Evolutionary conservation across 108 stramenopile species (phyloP), one percentile per base, ranked within the genome.

Genomic region (Mediolabrus comicus): DNA sequence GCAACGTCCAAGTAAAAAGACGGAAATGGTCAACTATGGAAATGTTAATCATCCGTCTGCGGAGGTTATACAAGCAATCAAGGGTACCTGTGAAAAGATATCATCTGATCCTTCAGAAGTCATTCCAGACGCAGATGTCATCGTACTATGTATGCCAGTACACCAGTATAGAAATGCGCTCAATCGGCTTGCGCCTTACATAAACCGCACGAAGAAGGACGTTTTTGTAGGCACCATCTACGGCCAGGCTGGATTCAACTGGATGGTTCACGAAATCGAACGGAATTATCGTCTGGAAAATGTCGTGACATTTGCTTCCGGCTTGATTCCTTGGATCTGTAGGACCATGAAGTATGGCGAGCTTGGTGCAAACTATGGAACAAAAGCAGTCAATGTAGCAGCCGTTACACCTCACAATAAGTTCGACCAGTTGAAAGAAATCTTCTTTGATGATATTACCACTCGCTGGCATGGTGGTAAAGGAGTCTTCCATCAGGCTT

Each of bases 251-350:
- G 79, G 79, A 3, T 84, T 80, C 34, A 76, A 80, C 51, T 84
- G 83, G 83, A 84, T 84, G 83, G 79, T 84, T 6, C 83, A 84
- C 31, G 83, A 80, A 30, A 43, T 67, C 17, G 83, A 84, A 46
- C 52, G 59, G 11, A 34, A 62, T 16, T 51, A 58, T 25, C 19
- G 35, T 11, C 49, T 80, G 10, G 74, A 28, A 11, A 84, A 84
- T 58, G 51, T 79, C 9, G 65, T 67, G 22, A 26, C 75, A 19
- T 84, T 80, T 64, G 83, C 83, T 52, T 26, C 72, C 33, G 83
- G 83, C 5, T 32, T 79, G 38, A 84, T 84, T 53, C 83, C 83
- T 34, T 84, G 81, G 81, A 82, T 82, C 28, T 82, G 81, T 54
- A 57, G 81, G 28, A 78, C 81, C 0, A 39, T 60, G 11, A 38